Evolutionary conservation across 306 rosid genomes (phyloP), one percentile per base, ranked within the genome.

Genomic region (Lathyrus tuberosus): DNA sequence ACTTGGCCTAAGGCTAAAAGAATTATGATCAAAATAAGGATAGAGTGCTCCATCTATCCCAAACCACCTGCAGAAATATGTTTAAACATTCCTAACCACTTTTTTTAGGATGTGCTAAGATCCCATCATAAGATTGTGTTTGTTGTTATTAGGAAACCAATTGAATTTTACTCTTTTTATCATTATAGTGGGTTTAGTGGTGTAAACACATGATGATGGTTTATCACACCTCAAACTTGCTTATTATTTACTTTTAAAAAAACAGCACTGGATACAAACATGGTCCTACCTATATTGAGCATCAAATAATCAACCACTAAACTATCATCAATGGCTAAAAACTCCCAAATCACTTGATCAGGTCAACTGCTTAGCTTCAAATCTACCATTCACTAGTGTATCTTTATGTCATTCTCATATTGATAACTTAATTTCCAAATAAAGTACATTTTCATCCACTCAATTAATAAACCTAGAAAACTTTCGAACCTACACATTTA

Each of bases 121-220:
- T 73, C 65, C 64, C 59, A 75, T 69, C 76, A 47, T 30, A 71
- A 71, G 67, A 77, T 82, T 79, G 76, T 64, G 10, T 17, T 42
- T 74, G 84, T 69, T 79, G 78, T 42, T 64, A 31, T 67, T 54
- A 31, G 69, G 62, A 72, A 80, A 46, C 13, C 12, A 68, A 83
- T 65, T 78, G 56, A 54, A 28, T 72, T 59, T 71, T 75, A 80
- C 78, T 60, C 84, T 48, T 82, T 69, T 35, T 62, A 11, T 40
- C 49, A 70, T 76, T 60, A 78, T 72, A 12, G 63, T 67, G 31
- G 44, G 64, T 4, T 66, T 69, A 76, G 69, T 69, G 71, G 58
- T 69, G 46, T 57, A 65, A 65, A 70, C 28, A 74, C 66, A 65
- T 64, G 28, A 65, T 43, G 66, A 65, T 43, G 59, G 61, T 43